Evolutionary conservation across 225 moss, liverwort and hornwort genomes (phyloP), one percentile per base, ranked within the genome.

Genomic region (Straminergon stramineum): DNA sequence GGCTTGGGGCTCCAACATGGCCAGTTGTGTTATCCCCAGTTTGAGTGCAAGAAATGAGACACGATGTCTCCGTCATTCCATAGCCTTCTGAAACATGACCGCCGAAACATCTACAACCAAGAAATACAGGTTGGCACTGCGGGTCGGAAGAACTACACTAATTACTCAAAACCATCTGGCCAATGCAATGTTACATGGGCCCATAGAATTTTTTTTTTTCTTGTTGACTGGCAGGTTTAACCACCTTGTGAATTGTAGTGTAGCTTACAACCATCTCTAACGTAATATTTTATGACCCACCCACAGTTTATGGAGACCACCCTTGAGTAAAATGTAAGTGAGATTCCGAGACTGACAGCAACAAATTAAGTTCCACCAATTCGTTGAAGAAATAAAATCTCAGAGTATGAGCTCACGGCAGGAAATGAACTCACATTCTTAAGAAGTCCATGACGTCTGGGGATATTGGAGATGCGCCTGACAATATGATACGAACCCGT

Each of bases 1-100:
- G 91, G 84, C 89, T 96, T 75, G 97, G 95, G 69, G 96, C 89
- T 61, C 99, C 99, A 80, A 99, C 99, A 89, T 99, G 96, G 58
- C 99, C 99, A 71, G 95, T 94, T 41, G 96, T 94, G 58, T 89
- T 79, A 80, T 99, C 97, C 39, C 94, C 96, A 75, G 32, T 57
- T 81, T 93, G 91, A 87, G 92, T 94, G 75, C 84, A 83, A 84
- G 95, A 80, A 82, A 97, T 93, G 65, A 96, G 93, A 91, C 99
- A 99, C 10, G 99, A 94, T 32, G 95, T 94, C 89, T 99, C 99
- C 37, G 99, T 99, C 99, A 99, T 97, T 87, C 99, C 99, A 83
- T 97, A 99, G 37, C 97, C 99, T 90, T 99, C 99, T 43, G 92
- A 91, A n/a, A 99, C 99, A 88, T 88, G 91, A 87, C 96, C 95